Conservation (phyloP, 306 rosid genomes). For the Medicago truncatula region MtrunA17r5.0-ANR NC_053043.1:32126001-32126500, state of each 20-base stretch:
- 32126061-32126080: too few relatives aligned
- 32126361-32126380: constrained; percentile 60
- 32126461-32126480: constrained; percentile 65
- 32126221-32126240: constrained; percentile 87
- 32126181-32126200: constrained; percentile 53
- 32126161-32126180: constrained; percentile 22
- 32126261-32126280: constrained; percentile 96
- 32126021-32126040: too few relatives aligned
- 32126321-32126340: constrained; percentile 99
- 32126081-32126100: too few relatives aligned
- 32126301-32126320: constrained; percentile 96
- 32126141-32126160: constrained; percentile 1
- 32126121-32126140: neutral
- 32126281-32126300: constrained; percentile 96
- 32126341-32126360: constrained; percentile 85
- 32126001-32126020: too few relatives aligned
- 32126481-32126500: constrained; percentile 82
- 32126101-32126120: neutral
- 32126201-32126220: constrained; percentile 92
- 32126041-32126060: too few relatives aligned
- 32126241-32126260: constrained; percentile 89
- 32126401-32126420: constrained; percentile 11
- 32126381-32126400: constrained; percentile 26
- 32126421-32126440: constrained; percentile 9
- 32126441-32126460: constrained; percentile 18